These are phyloP conservation scores for Tagetes patula DNA, from an alignment of 129 eudicot genomes.

Conservation along the genomic window DNA sequence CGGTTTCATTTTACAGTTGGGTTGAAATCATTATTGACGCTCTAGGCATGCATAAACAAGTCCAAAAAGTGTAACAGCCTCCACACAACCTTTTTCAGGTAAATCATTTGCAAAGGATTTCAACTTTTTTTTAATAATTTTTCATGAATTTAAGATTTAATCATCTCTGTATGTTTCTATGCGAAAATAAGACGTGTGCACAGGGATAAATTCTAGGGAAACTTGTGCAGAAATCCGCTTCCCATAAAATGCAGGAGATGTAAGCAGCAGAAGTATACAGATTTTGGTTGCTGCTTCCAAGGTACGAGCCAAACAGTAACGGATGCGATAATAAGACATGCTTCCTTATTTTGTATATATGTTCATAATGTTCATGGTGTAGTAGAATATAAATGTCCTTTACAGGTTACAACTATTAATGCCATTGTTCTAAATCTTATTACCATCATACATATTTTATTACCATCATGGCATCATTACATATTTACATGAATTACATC, in stretches of 20 bases:
- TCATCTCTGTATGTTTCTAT: neutral
- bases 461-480: no score
- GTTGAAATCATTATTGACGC: conserved; percentile 75
- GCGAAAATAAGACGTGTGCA: conserved; percentile 19
- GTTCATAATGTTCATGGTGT: neutral
- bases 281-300: neutral
- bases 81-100: conserved; percentile 18
- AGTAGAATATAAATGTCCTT: conserved; percentile 18
- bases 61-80: conserved; percentile 53
- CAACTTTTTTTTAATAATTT: neutral
- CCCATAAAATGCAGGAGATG: conserved; percentile 8
- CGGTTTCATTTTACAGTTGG: conserved; percentile 55
- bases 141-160: neutral
- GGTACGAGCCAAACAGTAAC: neutral
- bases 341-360: conserved; percentile 28
- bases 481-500: no score
- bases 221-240: neutral
- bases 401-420: neutral
- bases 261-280: conserved; percentile 21
- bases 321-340: conserved; percentile 4
- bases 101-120: neutral
- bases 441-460: neutral
- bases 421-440: neutral
- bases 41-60: conserved; percentile 49
- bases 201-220: neutral